These are phyloP conservation scores for Asclepias syriaca DNA, from an alignment of 257 asterid genomes.

Conservation along the genomic window DNA sequence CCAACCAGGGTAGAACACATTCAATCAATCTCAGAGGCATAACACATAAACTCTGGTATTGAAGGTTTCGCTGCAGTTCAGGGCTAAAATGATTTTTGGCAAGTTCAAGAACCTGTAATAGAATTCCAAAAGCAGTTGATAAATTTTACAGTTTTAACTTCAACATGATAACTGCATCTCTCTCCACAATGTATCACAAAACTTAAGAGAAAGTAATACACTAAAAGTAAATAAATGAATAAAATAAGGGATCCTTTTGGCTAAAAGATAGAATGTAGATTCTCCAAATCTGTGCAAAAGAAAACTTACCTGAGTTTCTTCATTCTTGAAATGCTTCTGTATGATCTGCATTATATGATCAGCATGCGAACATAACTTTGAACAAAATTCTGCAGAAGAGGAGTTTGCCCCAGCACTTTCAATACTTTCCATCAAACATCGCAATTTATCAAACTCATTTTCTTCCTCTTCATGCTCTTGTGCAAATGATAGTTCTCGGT, in stretches of 20 bases:
- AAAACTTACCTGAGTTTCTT: slow-evolving; percentile 74
- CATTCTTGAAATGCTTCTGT: slow-evolving; percentile 76
- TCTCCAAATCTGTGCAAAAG: slow-evolving; percentile 8
- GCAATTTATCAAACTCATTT: slow-evolving; percentile 80
- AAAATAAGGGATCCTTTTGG: not conserved
- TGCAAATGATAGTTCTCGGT: slow-evolving; percentile 77
- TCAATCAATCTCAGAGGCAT: slow-evolving; percentile 95
- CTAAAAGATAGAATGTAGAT: slow-evolving; percentile 1
- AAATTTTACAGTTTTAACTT: slow-evolving; percentile 4
- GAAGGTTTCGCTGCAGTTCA: slow-evolving; percentile 77
- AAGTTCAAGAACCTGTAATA: slow-evolving; percentile 82
- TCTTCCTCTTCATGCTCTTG: slow-evolving; percentile 98
- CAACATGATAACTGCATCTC: not conserved
- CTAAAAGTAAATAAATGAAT: not conserved
- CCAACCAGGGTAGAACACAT: slow-evolving; percentile 95
- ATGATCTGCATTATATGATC: slow-evolving; percentile 84
- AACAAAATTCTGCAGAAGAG: slow-evolving; percentile 71
- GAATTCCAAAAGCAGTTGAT: slow-evolving; percentile 15
- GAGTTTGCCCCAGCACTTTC: slow-evolving; percentile 86
- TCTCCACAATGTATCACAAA: not conserved
- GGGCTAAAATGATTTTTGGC: slow-evolving; percentile 76
- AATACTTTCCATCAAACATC: slow-evolving; percentile 81
- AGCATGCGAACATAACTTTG: slow-evolving; percentile 79
- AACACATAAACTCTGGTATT: slow-evolving; percentile 85
- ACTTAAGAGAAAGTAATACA: not conserved